Percentiles rank a stretch among this genome's conserved stretches.
Evolutionary conservation across 1,284 basidiomycete genomes (phyloP).

Genomic region (Cryptococcus neoformans): DNA sequence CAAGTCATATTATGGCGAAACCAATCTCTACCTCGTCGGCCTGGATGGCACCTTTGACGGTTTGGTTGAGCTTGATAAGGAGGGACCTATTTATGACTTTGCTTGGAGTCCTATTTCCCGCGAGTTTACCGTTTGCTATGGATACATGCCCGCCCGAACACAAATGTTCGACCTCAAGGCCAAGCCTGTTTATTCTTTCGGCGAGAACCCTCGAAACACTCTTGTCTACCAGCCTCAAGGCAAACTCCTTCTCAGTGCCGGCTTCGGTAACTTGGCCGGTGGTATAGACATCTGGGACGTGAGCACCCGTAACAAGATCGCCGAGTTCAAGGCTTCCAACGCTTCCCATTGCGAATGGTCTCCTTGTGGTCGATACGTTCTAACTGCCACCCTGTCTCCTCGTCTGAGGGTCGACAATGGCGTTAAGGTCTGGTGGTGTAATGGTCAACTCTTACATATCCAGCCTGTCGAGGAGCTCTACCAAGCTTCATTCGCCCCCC

Average conservation of each 20-base stretch:
- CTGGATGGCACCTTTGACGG: conserved; percentile 97
- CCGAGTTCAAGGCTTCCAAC: conserved; percentile 81
- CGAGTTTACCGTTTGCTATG: conserved; percentile 94
- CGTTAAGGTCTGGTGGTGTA: conserved; percentile 92
- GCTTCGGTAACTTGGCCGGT: conserved; percentile 94
- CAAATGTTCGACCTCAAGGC: conserved; percentile 90
- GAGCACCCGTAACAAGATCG: conserved; percentile 75
- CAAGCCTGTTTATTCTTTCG: conserved; percentile 85
- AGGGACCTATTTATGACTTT: conserved; percentile 96
- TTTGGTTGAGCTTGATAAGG: conserved; percentile 88
- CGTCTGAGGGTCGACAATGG: conserved; percentile 95
- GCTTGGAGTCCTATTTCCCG: conserved; percentile 96
- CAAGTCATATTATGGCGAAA: conserved; percentile 98
- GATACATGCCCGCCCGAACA: conserved; percentile 95
- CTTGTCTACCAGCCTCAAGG: conserved; percentile 94
- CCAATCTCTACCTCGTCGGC: conserved; percentile 87
- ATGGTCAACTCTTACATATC: conserved; percentile 81
- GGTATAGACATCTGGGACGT: conserved; percentile 92
- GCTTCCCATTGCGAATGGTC: conserved; percentile 95
- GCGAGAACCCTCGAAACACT: conserved; percentile 83
- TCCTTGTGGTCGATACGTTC: conserved; percentile 84
- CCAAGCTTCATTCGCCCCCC: conserved; percentile 79
- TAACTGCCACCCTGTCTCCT: conserved; percentile 92
- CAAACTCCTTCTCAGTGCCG: conserved; percentile 80
- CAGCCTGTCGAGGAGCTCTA: conserved; percentile 80